Evolutionary conservation across 2,329 filamentous ascomycete genomes (phyloP).

Genomic region (Microdochium nivale): DNA sequence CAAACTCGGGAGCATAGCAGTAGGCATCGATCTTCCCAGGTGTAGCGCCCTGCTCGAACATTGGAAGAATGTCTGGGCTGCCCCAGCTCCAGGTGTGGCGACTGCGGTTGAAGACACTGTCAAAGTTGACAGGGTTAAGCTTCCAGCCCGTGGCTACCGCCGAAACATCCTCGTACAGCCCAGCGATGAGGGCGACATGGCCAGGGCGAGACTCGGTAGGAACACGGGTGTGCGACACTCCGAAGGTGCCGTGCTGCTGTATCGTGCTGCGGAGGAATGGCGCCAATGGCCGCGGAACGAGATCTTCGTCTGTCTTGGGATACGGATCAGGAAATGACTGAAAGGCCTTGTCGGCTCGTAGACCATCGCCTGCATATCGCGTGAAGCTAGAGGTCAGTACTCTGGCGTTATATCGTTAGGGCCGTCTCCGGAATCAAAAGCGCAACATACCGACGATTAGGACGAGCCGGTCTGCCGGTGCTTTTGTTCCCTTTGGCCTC

Average conservation of each 20-base stretch:
- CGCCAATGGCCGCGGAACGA: constrained; percentile 71
- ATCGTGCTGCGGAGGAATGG: constrained; percentile 87
- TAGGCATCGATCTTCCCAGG: constrained; percentile 82
- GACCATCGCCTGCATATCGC: constrained; percentile 60
- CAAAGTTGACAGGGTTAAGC: constrained; percentile 94
- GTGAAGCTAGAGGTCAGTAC: constrained; percentile 3
- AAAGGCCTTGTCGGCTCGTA: constrained; percentile 96
- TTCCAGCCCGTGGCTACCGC: constrained; percentile 98
- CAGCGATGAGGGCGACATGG: constrained; percentile 93
- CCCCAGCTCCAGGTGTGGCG: constrained; percentile 99
- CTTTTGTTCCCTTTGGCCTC: constrained; percentile 45
- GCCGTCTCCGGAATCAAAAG: too few species aligned
- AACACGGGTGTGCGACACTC: constrained; percentile 92
- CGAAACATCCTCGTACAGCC: constrained; percentile 95
- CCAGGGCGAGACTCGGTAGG: constrained; percentile 94
- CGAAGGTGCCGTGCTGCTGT: constrained; percentile 86
- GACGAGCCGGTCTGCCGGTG: constrained; percentile 83
- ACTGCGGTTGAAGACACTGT: constrained; percentile 96
- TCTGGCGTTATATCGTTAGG: constrained; percentile 1
- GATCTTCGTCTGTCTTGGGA: constrained; percentile 53
- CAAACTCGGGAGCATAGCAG: constrained; percentile 73
- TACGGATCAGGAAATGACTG: constrained; percentile 88
- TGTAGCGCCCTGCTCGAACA: constrained; percentile 92
- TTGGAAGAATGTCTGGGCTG: constrained; percentile 91
- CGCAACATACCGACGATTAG: constrained; percentile 72